Percentiles rank a stretch among this genome's conserved stretches.
Conservation (phyloP, 2,329 filamentous ascomycete genomes). For the Aspergillus sp. region DNA sequence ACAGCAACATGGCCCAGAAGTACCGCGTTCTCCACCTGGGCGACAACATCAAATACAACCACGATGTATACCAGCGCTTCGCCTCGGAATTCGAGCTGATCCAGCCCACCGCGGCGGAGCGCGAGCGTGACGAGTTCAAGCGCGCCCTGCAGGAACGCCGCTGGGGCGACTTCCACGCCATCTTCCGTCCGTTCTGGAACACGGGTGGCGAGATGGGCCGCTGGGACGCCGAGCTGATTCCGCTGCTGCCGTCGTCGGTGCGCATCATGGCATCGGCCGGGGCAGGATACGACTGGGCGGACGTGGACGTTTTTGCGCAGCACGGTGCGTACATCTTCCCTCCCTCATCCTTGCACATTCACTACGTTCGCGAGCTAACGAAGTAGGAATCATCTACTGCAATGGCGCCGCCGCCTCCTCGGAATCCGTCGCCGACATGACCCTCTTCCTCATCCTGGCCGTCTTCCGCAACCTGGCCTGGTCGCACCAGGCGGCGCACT, state of each 20-base stretch:
- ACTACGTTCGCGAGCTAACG: slow-evolving; percentile 4
- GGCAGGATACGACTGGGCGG: slow-evolving; percentile 64
- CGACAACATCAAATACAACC: slow-evolving; percentile 50
- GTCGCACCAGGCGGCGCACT: slow-evolving; percentile 58
- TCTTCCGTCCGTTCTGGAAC: slow-evolving; percentile 63
- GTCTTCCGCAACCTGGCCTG: slow-evolving; percentile 68
- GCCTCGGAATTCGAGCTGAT: slow-evolving; percentile 42
- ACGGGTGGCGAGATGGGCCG: slow-evolving; percentile 65
- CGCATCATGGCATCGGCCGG: slow-evolving; percentile 61
- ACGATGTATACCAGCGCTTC: slow-evolving; percentile 43
- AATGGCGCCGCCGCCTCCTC: slow-evolving; percentile 69
- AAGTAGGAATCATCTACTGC: slow-evolving; percentile 55
- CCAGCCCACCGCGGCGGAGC: slow-evolving; percentile 35
- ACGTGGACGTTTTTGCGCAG: slow-evolving; percentile 60
- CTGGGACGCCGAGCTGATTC: slow-evolving; percentile 61
- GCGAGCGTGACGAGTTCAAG: slow-evolving; percentile 38
- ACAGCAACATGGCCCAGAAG: slow-evolving; percentile 13
- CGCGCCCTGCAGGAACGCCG: slow-evolving; percentile 41
- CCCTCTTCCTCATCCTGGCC: slow-evolving; percentile 66
- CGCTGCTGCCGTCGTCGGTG: slow-evolving; percentile 52
- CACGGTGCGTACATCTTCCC: slow-evolving; percentile 54
- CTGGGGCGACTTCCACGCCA: slow-evolving; percentile 44
- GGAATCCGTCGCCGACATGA: slow-evolving; percentile 71
- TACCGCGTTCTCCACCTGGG: slow-evolving; percentile 46
- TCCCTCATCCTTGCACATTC: not conserved